A percentile compares a stretch with the other conserved stretches of the same genome.
Evolutionary conservation across 768 basidiomycete genomes (phyloP).

Genomic region (Phylloporus scabripes): DNA sequence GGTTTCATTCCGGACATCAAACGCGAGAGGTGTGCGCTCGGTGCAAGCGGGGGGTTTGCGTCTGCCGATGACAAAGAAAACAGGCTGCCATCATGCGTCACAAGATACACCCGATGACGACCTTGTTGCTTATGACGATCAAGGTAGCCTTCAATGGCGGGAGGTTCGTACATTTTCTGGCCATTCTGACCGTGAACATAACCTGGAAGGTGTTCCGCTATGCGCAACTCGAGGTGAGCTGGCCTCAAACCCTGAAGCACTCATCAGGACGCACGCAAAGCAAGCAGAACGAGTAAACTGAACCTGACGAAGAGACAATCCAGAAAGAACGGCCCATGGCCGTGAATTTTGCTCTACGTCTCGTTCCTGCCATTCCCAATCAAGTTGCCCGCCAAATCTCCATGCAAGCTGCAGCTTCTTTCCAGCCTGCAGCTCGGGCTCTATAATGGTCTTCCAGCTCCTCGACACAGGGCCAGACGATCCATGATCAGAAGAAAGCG

Average conservation of each 20-base stretch:
- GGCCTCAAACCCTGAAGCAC: conserved; percentile 33
- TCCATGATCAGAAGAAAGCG: conserved; percentile 39
- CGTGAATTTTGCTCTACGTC: conserved; percentile 58
- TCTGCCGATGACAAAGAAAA: conserved; percentile 50
- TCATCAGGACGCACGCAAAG: conserved; percentile 11
- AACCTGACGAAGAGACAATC: conserved; percentile 70
- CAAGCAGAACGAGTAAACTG: conserved; percentile 12
- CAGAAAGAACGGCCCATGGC: conserved; percentile 71
- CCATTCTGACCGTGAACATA: conserved; percentile 37
- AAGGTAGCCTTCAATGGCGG: conserved; percentile 81
- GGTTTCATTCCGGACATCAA: conserved; percentile 27
- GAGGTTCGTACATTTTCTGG: conserved; percentile 61
- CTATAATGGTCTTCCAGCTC: conserved; percentile 60
- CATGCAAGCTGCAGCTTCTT: conserved; percentile 70
- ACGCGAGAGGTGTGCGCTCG: conserved; percentile 40
- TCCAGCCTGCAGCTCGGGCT: conserved; percentile 48
- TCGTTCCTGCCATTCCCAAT: conserved; percentile 80
- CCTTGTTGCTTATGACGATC: conserved; percentile 58
- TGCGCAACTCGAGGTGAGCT: conserved; percentile 67
- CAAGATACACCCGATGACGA: conserved; percentile 61
- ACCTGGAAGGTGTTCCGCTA: conserved; percentile 62
- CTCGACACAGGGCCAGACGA: conserved; percentile 19
- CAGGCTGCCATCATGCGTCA: conserved; percentile 66
- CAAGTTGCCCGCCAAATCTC: conserved; percentile 65
- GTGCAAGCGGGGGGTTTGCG: conserved; percentile 67